Conservation (phyloP, 345 rosid species). For the Aethionema arabicum region DNA sequence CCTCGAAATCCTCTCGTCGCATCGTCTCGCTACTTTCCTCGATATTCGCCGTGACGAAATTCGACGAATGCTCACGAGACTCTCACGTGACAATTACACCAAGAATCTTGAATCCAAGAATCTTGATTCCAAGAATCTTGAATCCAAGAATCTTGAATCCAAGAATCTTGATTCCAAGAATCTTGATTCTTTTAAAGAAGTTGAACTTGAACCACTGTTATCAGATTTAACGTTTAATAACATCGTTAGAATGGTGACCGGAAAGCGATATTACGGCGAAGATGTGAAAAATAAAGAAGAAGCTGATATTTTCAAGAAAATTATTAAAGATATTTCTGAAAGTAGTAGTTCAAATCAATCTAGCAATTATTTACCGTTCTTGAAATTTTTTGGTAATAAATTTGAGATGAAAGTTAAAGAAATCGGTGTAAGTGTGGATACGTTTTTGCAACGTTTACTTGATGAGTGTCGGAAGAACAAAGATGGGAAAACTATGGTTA, state of each 20-base stretch:
- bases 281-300: constrained; percentile 42
- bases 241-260: constrained; percentile 51
- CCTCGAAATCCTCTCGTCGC: constrained; percentile 50
- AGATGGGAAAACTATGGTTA: constrained; percentile 47
- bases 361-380: constrained; percentile 44
- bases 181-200: constrained; percentile 31
- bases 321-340: constrained; percentile 22
- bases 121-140: too few species aligned
- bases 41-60: constrained; percentile 48
- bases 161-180: too few species aligned
- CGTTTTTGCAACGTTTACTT: constrained; percentile 44
- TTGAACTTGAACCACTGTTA: constrained; percentile 29
- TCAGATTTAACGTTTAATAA: constrained; percentile 39
- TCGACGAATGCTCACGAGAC: constrained; percentile 37
- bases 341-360: constrained; percentile 32
- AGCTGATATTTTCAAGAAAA: constrained; percentile 38
- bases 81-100: constrained; percentile 32
- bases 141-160: too few species aligned
- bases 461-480: constrained; percentile 43
- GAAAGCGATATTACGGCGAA: constrained; percentile 55
- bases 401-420: constrained; percentile 38
- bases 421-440: constrained; percentile 39
- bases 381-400: constrained; percentile 35
- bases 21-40: constrained; percentile 43
- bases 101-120: too few species aligned